phyloP scores from a whole-genome alignment of 2,329 filamentous ascomycete species.

The Pseudopithomyces chartarum region DNA sequence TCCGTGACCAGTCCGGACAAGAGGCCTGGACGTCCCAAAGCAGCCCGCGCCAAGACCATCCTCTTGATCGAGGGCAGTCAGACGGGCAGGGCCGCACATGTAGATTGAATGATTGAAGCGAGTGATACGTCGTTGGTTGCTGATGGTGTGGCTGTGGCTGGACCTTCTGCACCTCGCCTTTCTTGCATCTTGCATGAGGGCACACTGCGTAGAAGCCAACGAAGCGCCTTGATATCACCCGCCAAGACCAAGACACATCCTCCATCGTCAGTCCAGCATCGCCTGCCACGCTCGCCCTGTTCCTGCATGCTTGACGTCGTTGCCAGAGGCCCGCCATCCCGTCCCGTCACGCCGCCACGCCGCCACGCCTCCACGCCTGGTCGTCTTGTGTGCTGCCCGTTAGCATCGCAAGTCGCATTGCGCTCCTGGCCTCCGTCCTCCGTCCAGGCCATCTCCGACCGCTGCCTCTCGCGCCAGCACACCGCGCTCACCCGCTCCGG shows the following conservation, averaged over 20 bases:
- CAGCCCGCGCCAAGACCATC: slow-evolving; percentile 9
- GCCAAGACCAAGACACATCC: slow-evolving; percentile 23
- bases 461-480: slow-evolving; percentile 18
- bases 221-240: slow-evolving; percentile 20
- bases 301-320: slow-evolving; percentile 34
- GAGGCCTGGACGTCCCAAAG: neutral
- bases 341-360: slow-evolving; percentile 15
- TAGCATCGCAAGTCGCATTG: slow-evolving; percentile 24
- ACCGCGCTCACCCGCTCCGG: neutral
- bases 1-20: neutral
- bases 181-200: slow-evolving; percentile 2
- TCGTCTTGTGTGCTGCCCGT: slow-evolving; percentile 10
- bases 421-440: slow-evolving; percentile 17
- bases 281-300: slow-evolving; percentile 20
- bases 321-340: slow-evolving; percentile 20
- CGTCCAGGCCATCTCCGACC: slow-evolving; percentile 19
- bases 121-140: neutral
- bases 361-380: slow-evolving; percentile 5
- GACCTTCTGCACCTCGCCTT: neutral
- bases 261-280: slow-evolving; percentile 26
- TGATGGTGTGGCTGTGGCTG: slow-evolving; percentile 9
- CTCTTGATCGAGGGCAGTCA: slow-evolving; percentile 8
- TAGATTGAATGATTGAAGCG: neutral
- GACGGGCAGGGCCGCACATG: neutral
- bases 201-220: neutral